phyloP scores from a whole-genome alignment of 139 green algal species.

The Chlorella vulgaris region DNA sequence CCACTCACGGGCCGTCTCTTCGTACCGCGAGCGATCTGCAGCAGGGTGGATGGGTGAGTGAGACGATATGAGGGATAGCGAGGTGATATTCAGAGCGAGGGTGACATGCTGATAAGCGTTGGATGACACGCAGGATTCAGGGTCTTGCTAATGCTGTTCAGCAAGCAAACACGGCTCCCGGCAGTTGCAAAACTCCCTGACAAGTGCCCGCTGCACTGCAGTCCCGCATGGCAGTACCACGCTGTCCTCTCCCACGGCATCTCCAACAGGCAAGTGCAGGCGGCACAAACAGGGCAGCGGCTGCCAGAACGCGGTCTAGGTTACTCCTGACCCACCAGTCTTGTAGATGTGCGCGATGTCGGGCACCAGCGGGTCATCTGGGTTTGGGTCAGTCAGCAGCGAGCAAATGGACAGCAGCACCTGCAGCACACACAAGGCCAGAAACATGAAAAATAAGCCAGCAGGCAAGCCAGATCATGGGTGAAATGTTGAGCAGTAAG shows the following conservation, averaged over 20 bases:
- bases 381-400: slow-evolving; percentile 98
- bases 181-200: too few species aligned
- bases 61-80: neutral
- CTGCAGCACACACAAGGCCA: slow-evolving; percentile 44
- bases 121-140: too few species aligned
- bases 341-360: slow-evolving; percentile 99
- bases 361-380: slow-evolving; percentile 96
- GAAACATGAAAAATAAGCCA: neutral
- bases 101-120: too few species aligned
- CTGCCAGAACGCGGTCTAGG: too few species aligned
- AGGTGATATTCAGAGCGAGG: too few species aligned
- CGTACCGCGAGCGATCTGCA: slow-evolving; percentile 71
- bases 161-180: too few species aligned
- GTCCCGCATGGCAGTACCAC: neutral
- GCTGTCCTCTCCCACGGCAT: neutral
- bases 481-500: too few species aligned
- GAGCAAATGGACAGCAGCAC: slow-evolving; percentile 97
- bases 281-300: too few species aligned
- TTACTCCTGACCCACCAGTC: slow-evolving; percentile 68
- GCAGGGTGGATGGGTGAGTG: neutral
- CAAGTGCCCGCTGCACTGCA: too few species aligned
- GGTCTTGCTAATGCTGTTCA: too few species aligned
- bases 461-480: neutral
- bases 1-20: slow-evolving; percentile 95
- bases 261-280: too few species aligned